These are phyloP conservation scores for Eimeria necatrix DNA, from an alignment of 169 alveolate species.

Conservation along the genomic window DNA sequence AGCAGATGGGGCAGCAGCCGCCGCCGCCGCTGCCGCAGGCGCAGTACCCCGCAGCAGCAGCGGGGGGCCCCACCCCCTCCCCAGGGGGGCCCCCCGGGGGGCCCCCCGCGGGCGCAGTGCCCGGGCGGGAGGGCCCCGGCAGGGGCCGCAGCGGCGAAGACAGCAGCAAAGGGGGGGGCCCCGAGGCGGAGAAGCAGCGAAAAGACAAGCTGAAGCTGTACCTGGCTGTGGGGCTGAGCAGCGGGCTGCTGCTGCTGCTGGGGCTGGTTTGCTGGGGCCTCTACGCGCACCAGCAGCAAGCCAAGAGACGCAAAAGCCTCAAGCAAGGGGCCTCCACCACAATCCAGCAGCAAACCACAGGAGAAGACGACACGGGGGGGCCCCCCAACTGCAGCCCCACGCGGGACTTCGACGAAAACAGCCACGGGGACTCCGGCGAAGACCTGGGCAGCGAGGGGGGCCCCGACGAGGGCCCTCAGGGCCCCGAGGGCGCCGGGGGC, in stretches of 20 bases:
- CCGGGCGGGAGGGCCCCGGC: no score
- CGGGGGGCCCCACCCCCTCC: no score
- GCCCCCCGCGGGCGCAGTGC: no score
- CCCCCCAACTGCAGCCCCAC: slow-evolving; percentile 16
- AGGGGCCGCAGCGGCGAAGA: background rate
- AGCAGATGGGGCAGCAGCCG: background rate
- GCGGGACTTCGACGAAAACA: background rate
- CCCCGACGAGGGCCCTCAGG: background rate
- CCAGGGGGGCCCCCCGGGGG: no score
- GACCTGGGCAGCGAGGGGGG: background rate
- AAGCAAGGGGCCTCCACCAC: background rate
- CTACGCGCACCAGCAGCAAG: background rate
- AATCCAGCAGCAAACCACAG: background rate
- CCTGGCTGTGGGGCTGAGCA: background rate
- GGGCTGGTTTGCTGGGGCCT: slow-evolving; percentile 1
- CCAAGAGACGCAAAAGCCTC: background rate
- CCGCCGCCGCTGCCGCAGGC: slow-evolving; percentile 7
- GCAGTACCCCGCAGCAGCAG: slow-evolving; percentile 3
- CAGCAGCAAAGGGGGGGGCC: background rate
- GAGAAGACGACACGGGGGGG: background rate
- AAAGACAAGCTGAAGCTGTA: background rate
- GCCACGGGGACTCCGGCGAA: background rate
- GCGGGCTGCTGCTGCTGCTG: slow-evolving; percentile 7
- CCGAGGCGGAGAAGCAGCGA: background rate
- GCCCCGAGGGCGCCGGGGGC: no score